Percentiles rank a stretch among this genome's conserved stretches.
These are phyloP conservation scores for Eucalyptus albens DNA, from an alignment of 345 rosid species.

Conservation along the genomic window DNA sequence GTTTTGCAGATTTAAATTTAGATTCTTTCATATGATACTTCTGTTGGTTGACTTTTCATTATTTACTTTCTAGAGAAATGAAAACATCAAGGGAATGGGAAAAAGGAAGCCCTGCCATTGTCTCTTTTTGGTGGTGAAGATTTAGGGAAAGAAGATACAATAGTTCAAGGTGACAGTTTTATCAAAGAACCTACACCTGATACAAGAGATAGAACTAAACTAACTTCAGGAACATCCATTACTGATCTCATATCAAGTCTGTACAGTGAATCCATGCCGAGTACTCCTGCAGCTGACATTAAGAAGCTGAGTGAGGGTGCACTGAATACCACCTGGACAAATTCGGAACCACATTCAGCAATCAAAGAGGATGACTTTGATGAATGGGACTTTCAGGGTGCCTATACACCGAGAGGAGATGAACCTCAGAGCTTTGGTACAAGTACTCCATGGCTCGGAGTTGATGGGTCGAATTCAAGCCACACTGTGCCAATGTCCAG, in stretches of 20 bases:
- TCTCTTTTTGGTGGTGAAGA: conserved; percentile 55
- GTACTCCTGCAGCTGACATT: conserved; percentile 7
- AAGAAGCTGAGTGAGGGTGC: conserved; percentile 16
- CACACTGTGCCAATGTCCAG: background rate
- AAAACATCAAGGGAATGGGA: conserved; percentile 9
- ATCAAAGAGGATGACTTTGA: conserved; percentile 29
- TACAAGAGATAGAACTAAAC: conserved; percentile 10
- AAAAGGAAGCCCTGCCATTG: conserved; percentile 47
- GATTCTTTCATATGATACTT: background rate
- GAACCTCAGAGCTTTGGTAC: background rate
- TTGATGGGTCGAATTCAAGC: background rate
- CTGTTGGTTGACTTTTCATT: background rate
- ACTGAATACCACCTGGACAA: conserved; percentile 9
- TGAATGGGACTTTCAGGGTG: conserved; percentile 70
- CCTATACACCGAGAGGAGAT: background rate
- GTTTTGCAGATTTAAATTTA: background rate
- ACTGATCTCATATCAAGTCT: conserved; percentile 71
- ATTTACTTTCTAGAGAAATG: conserved; percentile 20
- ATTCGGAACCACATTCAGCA: conserved; percentile 5
- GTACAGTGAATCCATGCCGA: conserved; percentile 51
- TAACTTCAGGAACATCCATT: conserved; percentile 25
- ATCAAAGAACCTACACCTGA: conserved; percentile 3
- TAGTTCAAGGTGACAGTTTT: conserved; percentile 21
- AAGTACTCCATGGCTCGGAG: background rate
- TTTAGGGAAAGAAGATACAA: conserved; percentile 22